These are phyloP conservation scores for Teratosphaeria pseudoeucalypti DNA, from an alignment of 2,329 filamentous ascomycete genomes.

Conservation along the genomic window DNA sequence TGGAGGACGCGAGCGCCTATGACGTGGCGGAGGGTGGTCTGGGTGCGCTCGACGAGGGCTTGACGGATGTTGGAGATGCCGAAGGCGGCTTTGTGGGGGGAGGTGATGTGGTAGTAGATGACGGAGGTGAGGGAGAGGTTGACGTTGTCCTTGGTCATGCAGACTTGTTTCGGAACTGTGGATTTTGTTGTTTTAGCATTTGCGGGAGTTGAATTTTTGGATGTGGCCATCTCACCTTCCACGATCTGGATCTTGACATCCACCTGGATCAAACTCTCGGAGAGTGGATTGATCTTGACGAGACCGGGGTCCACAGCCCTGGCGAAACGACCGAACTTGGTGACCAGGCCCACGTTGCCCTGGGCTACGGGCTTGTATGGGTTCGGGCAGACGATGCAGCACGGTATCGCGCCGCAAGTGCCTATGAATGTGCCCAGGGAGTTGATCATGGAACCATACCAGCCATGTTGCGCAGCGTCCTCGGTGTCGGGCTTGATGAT, in stretches of 20 bases:
- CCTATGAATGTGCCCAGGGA: slow-evolving; percentile 64
- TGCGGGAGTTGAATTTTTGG: background rate
- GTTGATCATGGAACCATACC: slow-evolving; percentile 84
- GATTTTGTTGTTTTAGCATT: background rate
- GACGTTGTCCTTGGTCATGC: slow-evolving; percentile 99
- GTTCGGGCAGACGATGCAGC: slow-evolving; percentile 87
- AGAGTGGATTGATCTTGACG: slow-evolving; percentile 93
- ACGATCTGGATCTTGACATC: slow-evolving; percentile 99
- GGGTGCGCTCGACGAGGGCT: slow-evolving; percentile 93
- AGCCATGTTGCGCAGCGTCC: slow-evolving; percentile 64
- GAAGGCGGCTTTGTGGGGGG: slow-evolving; percentile 93
- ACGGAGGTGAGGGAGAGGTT: slow-evolving; percentile 87
- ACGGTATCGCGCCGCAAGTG: slow-evolving; percentile 74
- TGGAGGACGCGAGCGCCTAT: slow-evolving; percentile 91
- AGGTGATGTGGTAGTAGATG: slow-evolving; percentile 97
- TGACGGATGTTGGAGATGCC: slow-evolving; percentile 90
- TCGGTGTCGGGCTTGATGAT: slow-evolving; percentile 48
- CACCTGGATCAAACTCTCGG: slow-evolving; percentile 78
- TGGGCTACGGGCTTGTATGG: slow-evolving; percentile 68
- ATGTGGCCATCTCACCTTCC: slow-evolving; percentile 36
- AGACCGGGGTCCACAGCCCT: slow-evolving; percentile 93
- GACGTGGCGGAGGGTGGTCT: slow-evolving; percentile 94
- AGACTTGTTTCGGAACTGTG: slow-evolving; percentile 80
- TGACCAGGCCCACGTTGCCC: slow-evolving; percentile 90
- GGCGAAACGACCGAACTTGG: slow-evolving; percentile 90